These are phyloP conservation scores for Saccharum officinarum DNA, from an alignment of 176 grass and related monocot species.

Conservation along the genomic window DNA sequence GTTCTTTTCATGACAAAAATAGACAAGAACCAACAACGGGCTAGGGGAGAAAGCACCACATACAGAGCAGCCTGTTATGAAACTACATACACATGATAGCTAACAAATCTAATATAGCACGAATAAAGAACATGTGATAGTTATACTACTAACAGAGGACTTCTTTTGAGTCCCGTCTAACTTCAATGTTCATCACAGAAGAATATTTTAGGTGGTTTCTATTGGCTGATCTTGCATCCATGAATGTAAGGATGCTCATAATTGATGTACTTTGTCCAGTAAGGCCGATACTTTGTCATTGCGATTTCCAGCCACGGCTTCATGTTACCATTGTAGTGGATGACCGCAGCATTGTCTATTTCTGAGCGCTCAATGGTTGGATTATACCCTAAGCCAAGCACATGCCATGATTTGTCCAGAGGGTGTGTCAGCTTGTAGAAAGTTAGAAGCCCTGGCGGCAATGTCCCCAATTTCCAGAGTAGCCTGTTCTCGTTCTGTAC, in stretches of 20 bases:
- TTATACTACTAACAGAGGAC: slow-evolving; percentile 29
- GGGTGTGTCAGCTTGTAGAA: slow-evolving; percentile 58
- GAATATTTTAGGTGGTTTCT: slow-evolving; percentile 25
- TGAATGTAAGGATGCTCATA: slow-evolving; percentile 48
- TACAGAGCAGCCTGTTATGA: neutral
- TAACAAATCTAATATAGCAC: slow-evolving; percentile 31
- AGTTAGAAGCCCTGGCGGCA: slow-evolving; percentile 43
- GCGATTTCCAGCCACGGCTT: slow-evolving; percentile 60
- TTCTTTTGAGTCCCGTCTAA: slow-evolving; percentile 23
- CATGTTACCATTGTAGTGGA: slow-evolving; percentile 66
- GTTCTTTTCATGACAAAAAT: neutral
- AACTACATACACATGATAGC: slow-evolving; percentile 34
- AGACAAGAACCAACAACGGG: neutral
- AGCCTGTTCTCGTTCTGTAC: slow-evolving; percentile 48
- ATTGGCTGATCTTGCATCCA: slow-evolving; percentile 62
- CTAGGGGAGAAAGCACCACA: neutral
- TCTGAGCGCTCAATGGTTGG: slow-evolving; percentile 43
- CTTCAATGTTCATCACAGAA: slow-evolving; percentile 21
- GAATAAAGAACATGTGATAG: slow-evolving; percentile 28
- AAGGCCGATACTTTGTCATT: slow-evolving; percentile 58
- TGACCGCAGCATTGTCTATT: slow-evolving; percentile 43
- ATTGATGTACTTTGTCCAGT: slow-evolving; percentile 65
- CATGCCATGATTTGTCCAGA: slow-evolving; percentile 57
- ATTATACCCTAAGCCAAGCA: slow-evolving; percentile 48
- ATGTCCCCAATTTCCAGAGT: slow-evolving; percentile 54